These are phyloP conservation scores for Daldinia concentrica DNA, from an alignment of 495 filamentous ascomycete species.

Conservation along the genomic window DNA sequence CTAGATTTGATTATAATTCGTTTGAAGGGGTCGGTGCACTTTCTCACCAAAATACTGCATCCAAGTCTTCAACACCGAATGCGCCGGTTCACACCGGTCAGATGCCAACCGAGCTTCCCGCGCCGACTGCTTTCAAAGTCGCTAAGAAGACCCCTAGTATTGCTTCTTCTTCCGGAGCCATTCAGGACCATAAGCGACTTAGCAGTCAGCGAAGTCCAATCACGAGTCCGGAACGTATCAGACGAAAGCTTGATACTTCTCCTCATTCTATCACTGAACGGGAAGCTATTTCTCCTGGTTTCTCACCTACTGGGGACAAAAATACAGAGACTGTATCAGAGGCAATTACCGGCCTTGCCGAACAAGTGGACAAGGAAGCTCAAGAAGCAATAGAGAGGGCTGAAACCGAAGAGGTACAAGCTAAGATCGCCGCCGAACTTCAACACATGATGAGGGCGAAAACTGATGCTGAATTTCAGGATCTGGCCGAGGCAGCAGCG, in stretches of 20 bases:
- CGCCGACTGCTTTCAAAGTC: conserved; percentile 47
- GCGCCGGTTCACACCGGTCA: conserved; percentile 36
- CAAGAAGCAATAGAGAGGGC: conserved; percentile 70
- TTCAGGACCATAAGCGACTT: conserved; percentile 51
- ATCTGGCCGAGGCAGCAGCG: conserved; percentile 56
- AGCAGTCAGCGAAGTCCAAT: conserved; percentile 51
- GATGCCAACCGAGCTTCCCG: conserved; percentile 41
- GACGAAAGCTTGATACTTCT: conserved; percentile 54
- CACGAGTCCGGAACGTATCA: conserved; percentile 54
- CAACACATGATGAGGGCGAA: conserved; percentile 54
- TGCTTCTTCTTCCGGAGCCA: conserved; percentile 43
- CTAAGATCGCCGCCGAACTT: conserved; percentile 56
- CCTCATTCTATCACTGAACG: conserved; percentile 32
- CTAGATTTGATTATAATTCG: conserved; percentile 46
- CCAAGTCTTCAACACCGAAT: conserved; percentile 55
- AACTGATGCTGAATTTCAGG: conserved; percentile 58
- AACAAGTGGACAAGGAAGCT: conserved; percentile 73
- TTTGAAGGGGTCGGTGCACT: conserved; percentile 47
- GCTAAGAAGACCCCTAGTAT: conserved; percentile 52
- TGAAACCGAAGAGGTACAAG: conserved; percentile 59
- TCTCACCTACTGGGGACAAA: conserved; percentile 40
- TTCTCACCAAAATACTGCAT: conserved; percentile 51
- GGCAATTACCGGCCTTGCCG: conserved; percentile 73
- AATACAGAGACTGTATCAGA: conserved; percentile 74
- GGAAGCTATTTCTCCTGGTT: conserved; percentile 9